phyloP scores from a whole-genome alignment of 441 rosid species.

The Manihot esculenta region DNA sequence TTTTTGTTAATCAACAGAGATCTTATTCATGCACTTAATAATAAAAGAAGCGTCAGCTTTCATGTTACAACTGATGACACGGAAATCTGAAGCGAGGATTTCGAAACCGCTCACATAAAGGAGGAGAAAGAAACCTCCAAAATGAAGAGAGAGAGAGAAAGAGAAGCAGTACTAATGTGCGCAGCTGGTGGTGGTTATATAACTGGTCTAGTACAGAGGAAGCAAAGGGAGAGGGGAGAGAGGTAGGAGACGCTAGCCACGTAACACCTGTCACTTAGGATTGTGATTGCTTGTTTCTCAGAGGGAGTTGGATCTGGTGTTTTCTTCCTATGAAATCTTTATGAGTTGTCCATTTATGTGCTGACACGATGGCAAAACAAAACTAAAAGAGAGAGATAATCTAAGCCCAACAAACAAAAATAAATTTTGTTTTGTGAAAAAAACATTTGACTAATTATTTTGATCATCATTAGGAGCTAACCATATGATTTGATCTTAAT shows the following conservation, averaged over 20 bases:
- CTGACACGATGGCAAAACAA: not conserved
- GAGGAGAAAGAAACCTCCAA: not conserved
- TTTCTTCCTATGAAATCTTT: not conserved
- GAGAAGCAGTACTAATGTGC: slow-evolving; percentile 18
- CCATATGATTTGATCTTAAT: no score
- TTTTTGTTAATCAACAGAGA: not conserved
- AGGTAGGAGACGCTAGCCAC: slow-evolving; percentile 19
- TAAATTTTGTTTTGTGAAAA: no score
- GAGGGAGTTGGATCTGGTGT: slow-evolving; percentile 18
- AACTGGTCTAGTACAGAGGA: slow-evolving; percentile 4
- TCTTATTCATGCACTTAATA: not conserved
- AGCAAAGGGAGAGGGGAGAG: slow-evolving; percentile 6
- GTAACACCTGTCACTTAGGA: slow-evolving; percentile 34
- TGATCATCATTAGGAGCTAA: no score
- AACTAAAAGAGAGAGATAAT: not conserved
- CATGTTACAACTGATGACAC: slow-evolving; percentile 5
- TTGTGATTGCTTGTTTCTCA: no score
- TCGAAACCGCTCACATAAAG: slow-evolving; percentile 19
- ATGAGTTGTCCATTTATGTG: not conserved
- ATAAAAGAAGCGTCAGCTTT: slow-evolving; percentile 10
- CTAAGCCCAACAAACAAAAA: no score
- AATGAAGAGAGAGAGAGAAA: not conserved
- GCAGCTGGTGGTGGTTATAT: slow-evolving; percentile 12
- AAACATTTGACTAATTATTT: no score
- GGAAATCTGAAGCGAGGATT: slow-evolving; percentile 25